These are phyloP conservation scores for Dillenia turbinata DNA, from an alignment of 164 flowering plant genomes.

Conservation along the genomic window DNA sequence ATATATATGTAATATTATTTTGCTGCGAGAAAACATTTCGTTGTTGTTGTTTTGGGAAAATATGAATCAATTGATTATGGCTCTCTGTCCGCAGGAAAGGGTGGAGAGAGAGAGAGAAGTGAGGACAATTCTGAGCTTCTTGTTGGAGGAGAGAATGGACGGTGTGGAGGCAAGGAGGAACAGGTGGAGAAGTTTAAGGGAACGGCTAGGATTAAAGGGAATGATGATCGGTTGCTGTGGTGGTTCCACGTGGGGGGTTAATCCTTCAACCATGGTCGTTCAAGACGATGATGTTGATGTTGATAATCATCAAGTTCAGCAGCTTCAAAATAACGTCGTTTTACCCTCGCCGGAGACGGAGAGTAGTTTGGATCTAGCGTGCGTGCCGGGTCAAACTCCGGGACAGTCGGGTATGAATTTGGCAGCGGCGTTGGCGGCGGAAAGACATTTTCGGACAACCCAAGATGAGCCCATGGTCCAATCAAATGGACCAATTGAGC, in stretches of 20 bases:
- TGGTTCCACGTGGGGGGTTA: constrained; percentile 39
- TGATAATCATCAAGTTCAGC: too few relatives aligned
- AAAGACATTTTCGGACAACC: constrained; percentile 46
- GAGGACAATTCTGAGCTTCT: not conserved
- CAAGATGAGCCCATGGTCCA: constrained; percentile 3
- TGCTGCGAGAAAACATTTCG: too few relatives aligned
- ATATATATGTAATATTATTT: too few relatives aligned
- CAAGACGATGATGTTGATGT: too few relatives aligned
- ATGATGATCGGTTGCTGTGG: constrained; percentile 32
- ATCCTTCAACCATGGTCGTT: too few relatives aligned
- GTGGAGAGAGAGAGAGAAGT: constrained; percentile 18
- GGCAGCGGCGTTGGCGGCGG: constrained; percentile 83
- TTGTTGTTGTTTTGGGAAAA: too few relatives aligned
- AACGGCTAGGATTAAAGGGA: constrained; percentile 44
- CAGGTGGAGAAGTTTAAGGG: constrained; percentile 37
- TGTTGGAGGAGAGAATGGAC: constrained; percentile 43
- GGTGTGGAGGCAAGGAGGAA: constrained; percentile 22
- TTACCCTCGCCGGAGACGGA: too few relatives aligned
- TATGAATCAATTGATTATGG: too few relatives aligned
- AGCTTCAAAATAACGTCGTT: too few relatives aligned
- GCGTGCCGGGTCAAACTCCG: constrained; percentile 21
- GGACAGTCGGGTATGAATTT: constrained; percentile 48
- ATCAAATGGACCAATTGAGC: constrained; percentile 1
- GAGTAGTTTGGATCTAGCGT: not conserved
- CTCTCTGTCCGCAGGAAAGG: constrained; percentile 29